A percentile compares a stretch with the other conserved stretches of the same genome.
phyloP scores from a whole-genome alignment of 441 rosid genomes.

The Brassica balearica region DNA sequence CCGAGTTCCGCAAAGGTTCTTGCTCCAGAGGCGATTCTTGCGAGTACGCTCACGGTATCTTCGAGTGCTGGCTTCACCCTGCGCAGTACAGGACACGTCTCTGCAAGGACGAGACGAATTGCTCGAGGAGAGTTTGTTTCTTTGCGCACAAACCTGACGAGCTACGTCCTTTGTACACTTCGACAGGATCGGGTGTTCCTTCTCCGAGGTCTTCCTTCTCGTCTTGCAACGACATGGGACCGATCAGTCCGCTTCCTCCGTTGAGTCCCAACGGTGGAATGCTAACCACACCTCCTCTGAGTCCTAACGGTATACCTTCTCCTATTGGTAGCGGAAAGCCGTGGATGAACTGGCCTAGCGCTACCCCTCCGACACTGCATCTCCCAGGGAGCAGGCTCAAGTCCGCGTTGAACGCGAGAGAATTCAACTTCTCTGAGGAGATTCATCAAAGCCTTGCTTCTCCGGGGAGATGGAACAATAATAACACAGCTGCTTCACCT shows the following conservation, averaged over 20 bases:
- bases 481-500: conserved; percentile 49
- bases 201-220: conserved; percentile 58
- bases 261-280: conserved; percentile 47
- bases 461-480: conserved; percentile 62
- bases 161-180: conserved; percentile 67
- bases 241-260: conserved; percentile 67
- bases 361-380: conserved; percentile 67
- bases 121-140: conserved; percentile 70
- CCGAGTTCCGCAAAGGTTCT: conserved; percentile 73
- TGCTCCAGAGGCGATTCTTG: conserved; percentile 70
- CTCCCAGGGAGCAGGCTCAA: conserved; percentile 83
- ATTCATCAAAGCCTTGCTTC: conserved; percentile 57
- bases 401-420: conserved; percentile 61
- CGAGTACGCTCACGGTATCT: conserved; percentile 79
- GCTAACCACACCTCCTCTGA: conserved; percentile 62
- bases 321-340: conserved; percentile 53
- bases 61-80: conserved; percentile 84
- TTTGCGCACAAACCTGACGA: conserved; percentile 73
- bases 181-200: conserved; percentile 87
- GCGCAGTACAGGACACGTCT: conserved; percentile 74
- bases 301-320: conserved; percentile 65
- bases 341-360: conserved; percentile 65
- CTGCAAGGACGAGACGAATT: conserved; percentile 71
- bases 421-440: conserved; percentile 69
- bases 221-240: conserved; percentile 63